Base-by-base conservation (phyloP, 345 rosid species). In the Microthlaspi erraticum region DNA sequence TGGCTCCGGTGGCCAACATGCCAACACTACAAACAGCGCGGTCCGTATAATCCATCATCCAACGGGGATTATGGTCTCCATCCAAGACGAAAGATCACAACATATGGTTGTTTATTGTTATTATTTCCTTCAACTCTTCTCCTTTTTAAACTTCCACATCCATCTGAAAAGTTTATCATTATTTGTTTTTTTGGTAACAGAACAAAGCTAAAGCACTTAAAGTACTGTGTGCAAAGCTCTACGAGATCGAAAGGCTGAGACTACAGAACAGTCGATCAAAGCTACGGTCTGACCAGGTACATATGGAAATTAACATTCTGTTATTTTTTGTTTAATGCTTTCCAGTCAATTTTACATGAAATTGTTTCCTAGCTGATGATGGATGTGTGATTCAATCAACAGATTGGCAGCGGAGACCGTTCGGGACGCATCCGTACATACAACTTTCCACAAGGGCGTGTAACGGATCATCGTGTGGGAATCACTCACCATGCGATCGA, bases 31-130 rank as follows among this genome's bases (percentile, higher is more conserved):
- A 49, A 86, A 91, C 72, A 91, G 99, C 58, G 99, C 98, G 17
- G 98, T 94, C 72, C 83, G 98, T 71, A 80, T 89, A 69, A 87
- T 89, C 56, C 98, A 91, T 82, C 68, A 82, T 63, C 90, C 92
- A 19, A 80, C 89, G 10, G 97, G 98, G 68, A 84, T 91, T 32
- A 85, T 82, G 10, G 91, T 94, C 64, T 70, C 96, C 67, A 88
- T 94, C 78, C 99, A 94, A 82, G 99, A 94, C 56, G 98, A 91
- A 83, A 82, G 96, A 71, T 94, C 98, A 49, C 99, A 94, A 66
- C 99, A 94, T 75, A 88, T 85, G 99, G 99, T 91, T 87, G 70
- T 54, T 63, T 0, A 26, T 26, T 26, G 29, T 26, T 26, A 26
- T 26, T 26, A 26, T 26, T 26, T 26, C 3, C 44, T 37, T 45